Conservation (phyloP, 208 protist species). For the Acanthamoeba sp. region DNA sequence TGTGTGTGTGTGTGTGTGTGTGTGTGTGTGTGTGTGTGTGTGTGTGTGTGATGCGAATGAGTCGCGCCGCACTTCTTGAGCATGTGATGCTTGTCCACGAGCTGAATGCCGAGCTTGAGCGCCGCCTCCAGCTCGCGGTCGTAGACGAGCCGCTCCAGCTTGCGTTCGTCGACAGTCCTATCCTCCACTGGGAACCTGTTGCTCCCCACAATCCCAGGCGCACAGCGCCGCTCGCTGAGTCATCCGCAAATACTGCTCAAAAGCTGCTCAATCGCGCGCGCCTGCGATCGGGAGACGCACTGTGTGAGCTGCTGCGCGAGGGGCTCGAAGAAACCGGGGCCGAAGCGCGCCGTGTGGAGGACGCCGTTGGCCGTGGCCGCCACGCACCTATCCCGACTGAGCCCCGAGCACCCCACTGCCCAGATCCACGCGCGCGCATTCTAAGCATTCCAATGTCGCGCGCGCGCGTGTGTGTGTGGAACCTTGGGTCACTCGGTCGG, state of each 20-base stretch:
- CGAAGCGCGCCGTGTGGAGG: not conserved
- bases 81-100: slow-evolving; percentile 2
- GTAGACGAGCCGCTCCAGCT: slow-evolving; percentile 11
- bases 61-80: not conserved
- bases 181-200: not conserved
- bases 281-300: too few species aligned
- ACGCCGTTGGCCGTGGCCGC: slow-evolving; percentile 13
- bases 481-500: not conserved
- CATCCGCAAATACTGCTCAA: too few species aligned
- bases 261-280: too few species aligned
- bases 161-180: not conserved
- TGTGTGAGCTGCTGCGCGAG: not conserved
- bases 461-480: not conserved
- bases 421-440: too few species aligned
- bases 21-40: not conserved
- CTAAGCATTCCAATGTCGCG: too few species aligned
- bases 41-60: not conserved
- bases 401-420: slow-evolving; percentile 11
- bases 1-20: not conserved
- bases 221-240: too few species aligned
- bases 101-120: not conserved
- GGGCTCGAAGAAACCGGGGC: not conserved
- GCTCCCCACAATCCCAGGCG: not conserved
- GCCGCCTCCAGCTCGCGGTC: slow-evolving; percentile 3
- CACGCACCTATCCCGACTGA: not conserved